phyloP scores from a whole-genome alignment of 2,329 filamentous ascomycete genomes.

The Paradendryphiella salina region DNA sequence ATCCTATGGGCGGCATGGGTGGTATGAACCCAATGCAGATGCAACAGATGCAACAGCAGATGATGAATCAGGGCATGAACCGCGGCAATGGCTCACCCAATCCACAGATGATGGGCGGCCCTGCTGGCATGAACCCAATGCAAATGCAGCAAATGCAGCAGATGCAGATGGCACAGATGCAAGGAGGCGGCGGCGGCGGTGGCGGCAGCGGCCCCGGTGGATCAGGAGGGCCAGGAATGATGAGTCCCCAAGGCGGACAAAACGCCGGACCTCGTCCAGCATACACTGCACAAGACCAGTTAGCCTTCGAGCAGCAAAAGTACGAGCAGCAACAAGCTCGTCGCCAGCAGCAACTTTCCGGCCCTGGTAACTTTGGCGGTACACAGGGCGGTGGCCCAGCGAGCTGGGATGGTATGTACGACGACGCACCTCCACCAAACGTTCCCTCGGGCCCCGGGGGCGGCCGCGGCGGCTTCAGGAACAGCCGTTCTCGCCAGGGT shows the following conservation, averaged over 20 bases:
- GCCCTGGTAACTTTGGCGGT: constrained; percentile 51
- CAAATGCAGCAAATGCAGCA: constrained; percentile 70
- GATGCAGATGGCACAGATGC: constrained; percentile 58
- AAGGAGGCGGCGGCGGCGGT: constrained; percentile 52
- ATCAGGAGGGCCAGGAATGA: constrained; percentile 33
- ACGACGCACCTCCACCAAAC: constrained; percentile 85
- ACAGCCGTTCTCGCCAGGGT: constrained; percentile 45
- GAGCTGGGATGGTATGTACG: constrained; percentile 98
- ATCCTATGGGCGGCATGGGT: constrained; percentile 55
- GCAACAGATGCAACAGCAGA: constrained; percentile 49
- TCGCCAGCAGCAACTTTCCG: constrained; percentile 53
- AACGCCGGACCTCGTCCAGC: constrained; percentile 49
- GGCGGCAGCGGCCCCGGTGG: constrained; percentile 47
- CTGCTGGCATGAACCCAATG: constrained; percentile 68
- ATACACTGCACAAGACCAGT: constrained; percentile 72
- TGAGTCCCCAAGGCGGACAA: constrained; percentile 22
- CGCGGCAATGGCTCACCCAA: constrained; percentile 39
- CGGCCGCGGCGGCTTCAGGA: constrained; percentile 44
- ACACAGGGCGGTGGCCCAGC: constrained; percentile 68
- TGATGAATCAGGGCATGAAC: constrained; percentile 38
- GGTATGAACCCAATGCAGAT: constrained; percentile 63
- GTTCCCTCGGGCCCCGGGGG: constrained; percentile 57
- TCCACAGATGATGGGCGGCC: constrained; percentile 49
- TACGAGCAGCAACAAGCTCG: constrained; percentile 70
- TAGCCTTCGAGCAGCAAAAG: constrained; percentile 76